Conservation (phyloP, 331 rosid species). For the Ulmus americana region DNA sequence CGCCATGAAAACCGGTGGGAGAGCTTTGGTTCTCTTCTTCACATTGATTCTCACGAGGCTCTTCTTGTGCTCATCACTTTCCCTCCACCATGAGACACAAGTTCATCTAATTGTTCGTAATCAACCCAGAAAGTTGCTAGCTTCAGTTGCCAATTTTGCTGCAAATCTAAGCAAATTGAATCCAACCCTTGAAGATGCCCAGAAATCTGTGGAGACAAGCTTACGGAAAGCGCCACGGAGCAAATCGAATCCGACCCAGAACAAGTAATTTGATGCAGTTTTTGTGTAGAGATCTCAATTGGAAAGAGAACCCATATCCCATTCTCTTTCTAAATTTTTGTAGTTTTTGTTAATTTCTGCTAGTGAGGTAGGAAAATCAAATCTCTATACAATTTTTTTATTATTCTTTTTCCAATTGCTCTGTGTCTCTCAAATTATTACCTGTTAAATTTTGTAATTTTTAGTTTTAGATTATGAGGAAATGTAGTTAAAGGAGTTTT, state of each 20-base stretch:
- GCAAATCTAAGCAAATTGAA: conserved; percentile 26
- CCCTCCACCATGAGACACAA: conserved; percentile 25
- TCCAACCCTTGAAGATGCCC: conserved; percentile 29
- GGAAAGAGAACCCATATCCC: conserved; percentile 25
- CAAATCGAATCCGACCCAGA: conserved; percentile 66
- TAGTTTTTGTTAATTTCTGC: conserved; percentile 18
- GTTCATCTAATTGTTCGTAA: conserved; percentile 24
- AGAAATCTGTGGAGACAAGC: conserved; percentile 42
- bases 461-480: conserved; percentile 11
- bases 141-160: conserved; percentile 29
- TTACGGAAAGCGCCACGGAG: conserved; percentile 56
- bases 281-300: conserved; percentile 26
- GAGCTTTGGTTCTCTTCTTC: conserved; percentile 34
- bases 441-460: not conserved
- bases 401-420: not conserved
- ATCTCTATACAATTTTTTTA: conserved; percentile 4
- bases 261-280: conserved; percentile 30
- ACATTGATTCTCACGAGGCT: conserved; percentile 36
- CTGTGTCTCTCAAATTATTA: not conserved
- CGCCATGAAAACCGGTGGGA: conserved; percentile 43
- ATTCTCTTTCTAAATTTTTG: conserved; percentile 34
- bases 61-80: conserved; percentile 27
- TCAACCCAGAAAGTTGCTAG: conserved; percentile 44
- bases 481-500: conserved; percentile 16
- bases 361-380: conserved; percentile 18